Percentiles rank a stretch among this genome's conserved stretches.
These are phyloP conservation scores for Candida bentonensis DNA, from an alignment of 805 yeast species.

Conservation along the genomic window DNA sequence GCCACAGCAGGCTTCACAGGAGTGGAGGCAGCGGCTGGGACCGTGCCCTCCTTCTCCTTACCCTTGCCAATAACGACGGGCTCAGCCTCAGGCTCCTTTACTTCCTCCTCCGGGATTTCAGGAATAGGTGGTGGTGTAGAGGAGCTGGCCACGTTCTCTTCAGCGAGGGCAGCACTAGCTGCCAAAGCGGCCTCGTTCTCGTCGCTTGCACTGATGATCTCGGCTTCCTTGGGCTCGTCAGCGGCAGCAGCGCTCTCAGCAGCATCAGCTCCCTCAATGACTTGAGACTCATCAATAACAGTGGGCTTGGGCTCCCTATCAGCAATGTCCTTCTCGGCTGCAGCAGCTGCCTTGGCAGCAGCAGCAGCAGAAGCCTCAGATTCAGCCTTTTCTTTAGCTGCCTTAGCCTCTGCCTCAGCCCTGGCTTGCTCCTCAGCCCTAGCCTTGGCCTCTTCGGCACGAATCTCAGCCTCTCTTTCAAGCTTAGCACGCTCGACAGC, in stretches of 20 bases:
- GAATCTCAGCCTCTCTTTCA: slow-evolving; percentile 8
- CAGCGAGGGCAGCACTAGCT: neutral
- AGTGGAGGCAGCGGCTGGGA: too few relatives aligned
- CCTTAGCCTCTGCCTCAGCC: slow-evolving; percentile 11
- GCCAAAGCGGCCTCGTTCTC: slow-evolving; percentile 1
- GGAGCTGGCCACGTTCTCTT: neutral
- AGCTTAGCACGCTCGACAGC: slow-evolving; percentile 11
- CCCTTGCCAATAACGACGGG: neutral
- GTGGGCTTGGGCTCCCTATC: neutral
- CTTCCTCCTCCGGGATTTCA: neutral
- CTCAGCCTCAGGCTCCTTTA: neutral
- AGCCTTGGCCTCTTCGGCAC: neutral
- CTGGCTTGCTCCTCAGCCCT: slow-evolving; percentile 9
- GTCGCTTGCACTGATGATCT: slow-evolving; percentile 1
- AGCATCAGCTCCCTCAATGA: neutral
- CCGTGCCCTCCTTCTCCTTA: neutral
- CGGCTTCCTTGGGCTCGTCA: neutral
- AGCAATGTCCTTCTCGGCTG: neutral
- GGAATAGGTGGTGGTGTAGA: neutral
- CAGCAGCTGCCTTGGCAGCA: neutral
- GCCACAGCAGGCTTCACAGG: too few relatives aligned
- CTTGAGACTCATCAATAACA: neutral
- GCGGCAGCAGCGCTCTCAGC: neutral
- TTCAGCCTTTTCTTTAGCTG: neutral
- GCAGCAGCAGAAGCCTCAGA: slow-evolving; percentile 1